Evolutionary conservation across 129 eudicot species (phyloP).

Genomic region (Helianthus tuberosus): DNA sequence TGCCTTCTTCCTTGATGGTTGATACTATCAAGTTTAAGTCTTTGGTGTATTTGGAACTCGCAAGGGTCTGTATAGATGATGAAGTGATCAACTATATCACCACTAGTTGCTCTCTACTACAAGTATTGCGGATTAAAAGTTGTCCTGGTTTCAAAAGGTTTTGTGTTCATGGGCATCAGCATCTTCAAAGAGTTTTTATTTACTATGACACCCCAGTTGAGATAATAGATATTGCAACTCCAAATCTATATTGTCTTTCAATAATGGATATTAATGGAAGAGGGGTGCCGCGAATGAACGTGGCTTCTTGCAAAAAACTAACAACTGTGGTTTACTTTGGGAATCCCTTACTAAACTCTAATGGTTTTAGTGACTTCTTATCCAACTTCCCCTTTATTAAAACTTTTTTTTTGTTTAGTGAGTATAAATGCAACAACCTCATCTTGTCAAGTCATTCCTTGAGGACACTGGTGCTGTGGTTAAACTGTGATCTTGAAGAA

Average conservation of each 20-base stretch:
- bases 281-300: not conserved
- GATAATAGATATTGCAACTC: not conserved
- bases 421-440: not conserved
- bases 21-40: not conserved
- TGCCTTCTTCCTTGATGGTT: constrained; percentile 3
- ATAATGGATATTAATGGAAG: not conserved
- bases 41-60: not conserved
- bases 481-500: not conserved
- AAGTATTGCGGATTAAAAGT: not conserved
- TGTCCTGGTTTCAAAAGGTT: not conserved
- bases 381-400: not conserved
- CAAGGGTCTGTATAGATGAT: not conserved
- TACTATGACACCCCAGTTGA: not conserved
- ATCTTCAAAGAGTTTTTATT: not conserved
- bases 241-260: not conserved
- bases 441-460: not conserved
- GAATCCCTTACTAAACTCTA: not conserved
- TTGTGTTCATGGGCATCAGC: not conserved
- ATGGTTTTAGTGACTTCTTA: not conserved
- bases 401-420: not conserved
- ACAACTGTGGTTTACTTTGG: not conserved
- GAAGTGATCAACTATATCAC: not conserved
- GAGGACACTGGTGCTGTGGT: not conserved
- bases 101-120: not conserved
- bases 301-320: not conserved